Evolutionary conservation across 805 yeast genomes (phyloP).

Genomic region (Gaillardinia entomophila): DNA sequence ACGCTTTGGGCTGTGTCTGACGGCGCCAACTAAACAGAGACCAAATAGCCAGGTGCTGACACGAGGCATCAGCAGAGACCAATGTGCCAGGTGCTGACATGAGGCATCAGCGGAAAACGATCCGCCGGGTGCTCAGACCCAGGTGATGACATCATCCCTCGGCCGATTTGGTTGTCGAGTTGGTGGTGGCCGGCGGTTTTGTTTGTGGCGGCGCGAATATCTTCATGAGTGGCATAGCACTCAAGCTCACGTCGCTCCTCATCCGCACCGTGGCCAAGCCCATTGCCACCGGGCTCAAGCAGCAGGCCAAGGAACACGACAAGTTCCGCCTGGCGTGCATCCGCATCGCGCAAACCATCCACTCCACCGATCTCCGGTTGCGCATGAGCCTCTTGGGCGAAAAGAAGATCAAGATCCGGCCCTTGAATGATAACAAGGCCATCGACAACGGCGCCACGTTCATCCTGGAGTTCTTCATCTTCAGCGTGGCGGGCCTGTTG

Average conservation of each 20-base stretch:
- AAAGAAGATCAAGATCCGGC: slow-evolving; percentile 53
- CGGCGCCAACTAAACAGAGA: no score
- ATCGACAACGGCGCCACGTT: slow-evolving; percentile 78
- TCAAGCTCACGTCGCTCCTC: slow-evolving; percentile 65
- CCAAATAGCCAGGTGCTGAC: no score
- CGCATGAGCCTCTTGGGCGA: slow-evolving; percentile 58
- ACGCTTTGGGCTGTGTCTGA: no score
- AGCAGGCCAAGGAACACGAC: slow-evolving; percentile 71
- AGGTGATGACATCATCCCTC: no score
- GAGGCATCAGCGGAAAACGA: no score
- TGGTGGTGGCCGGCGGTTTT: no score
- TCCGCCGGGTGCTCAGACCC: no score
- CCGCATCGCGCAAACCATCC: slow-evolving; percentile 64
- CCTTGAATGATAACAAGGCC: slow-evolving; percentile 77
- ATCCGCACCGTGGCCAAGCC: slow-evolving; percentile 78
- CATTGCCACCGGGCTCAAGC: slow-evolving; percentile 61
- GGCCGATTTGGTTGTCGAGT: no score
- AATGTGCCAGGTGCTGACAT: no score
- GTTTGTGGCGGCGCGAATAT: background rate
- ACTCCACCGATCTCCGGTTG: slow-evolving; percentile 56
- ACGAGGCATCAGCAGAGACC: no score
- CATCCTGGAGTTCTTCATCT: slow-evolving; percentile 70
- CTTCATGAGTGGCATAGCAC: slow-evolving; percentile 73
- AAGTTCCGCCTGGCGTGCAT: slow-evolving; percentile 59
- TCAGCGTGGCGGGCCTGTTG: slow-evolving; percentile 73